Base-by-base conservation (phyloP, 352 stramenopile genomes). In the Pythium sp. region DNA sequence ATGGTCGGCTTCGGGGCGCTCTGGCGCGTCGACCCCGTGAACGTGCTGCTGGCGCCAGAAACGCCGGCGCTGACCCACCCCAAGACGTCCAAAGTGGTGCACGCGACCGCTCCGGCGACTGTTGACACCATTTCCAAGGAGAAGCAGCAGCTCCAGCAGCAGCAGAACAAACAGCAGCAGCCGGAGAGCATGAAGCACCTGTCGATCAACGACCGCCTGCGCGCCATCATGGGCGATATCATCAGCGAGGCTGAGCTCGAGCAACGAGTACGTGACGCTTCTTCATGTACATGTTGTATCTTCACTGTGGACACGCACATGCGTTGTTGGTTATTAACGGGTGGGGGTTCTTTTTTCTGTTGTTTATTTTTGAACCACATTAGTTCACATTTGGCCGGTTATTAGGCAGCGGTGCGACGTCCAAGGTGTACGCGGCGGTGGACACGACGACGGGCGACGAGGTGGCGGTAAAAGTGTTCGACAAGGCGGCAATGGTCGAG, bases 401-500 rank as follows among this genome's bases (percentile, higher is more conserved):
- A 34, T 70, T 93, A 22, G 87, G 87, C 51, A 88, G 71, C 18
- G 87, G 87, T 68, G 85, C 87, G 54, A 95, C 87, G 38, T 85
- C 84, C 47, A 92, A 89, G 64, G 87, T 95, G 41, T 93, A 83
- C 36, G 82, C 81, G 28, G 87, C 85, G 0, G 68, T 89, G 43
- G 80, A 93, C 58, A 80, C 78, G 5, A 38, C 15, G 3, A 82
- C 81, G 3, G 80, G 79, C 8, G 24, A 76, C 9, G 67, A 79
- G 36, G 83, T 95, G 5, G 88, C 87, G 0, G 75, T 95, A 36
- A 95, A 95, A 63, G 84, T 92, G 2, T 95, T 95, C 64, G 84
- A 93, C 75, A 95, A 95, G 74, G 85, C 81, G 12, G 62, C 79
- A 46, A 90, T 95, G 85, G 80, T 95, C 55, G 87, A 92, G 46